phyloP scores from a whole-genome alignment of 176 grass and related monocot species.

The Echinochloa phyllopogon region DNA sequence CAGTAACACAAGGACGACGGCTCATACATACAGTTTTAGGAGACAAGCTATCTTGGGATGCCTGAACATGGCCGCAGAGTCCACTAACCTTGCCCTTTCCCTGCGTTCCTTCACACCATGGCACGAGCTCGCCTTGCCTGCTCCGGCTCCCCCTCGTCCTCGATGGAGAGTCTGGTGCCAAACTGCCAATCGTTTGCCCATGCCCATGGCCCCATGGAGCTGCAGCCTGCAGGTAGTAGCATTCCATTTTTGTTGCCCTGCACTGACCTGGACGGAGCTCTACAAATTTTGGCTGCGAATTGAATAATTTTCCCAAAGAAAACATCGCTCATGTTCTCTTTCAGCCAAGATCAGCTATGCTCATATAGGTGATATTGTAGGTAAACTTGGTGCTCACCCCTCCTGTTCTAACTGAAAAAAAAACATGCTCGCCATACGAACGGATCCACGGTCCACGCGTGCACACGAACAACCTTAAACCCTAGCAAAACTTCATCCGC shows the following conservation, averaged over 20 bases:
- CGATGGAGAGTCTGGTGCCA: background rate
- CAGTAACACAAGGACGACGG: background rate
- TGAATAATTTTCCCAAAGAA: background rate
- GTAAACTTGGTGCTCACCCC: background rate
- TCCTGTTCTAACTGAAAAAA: too few relatives aligned
- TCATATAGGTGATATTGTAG: background rate
- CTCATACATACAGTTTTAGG: background rate
- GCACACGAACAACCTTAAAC: background rate
- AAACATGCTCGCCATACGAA: background rate
- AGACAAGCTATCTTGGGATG: constrained; percentile 56
- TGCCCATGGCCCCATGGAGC: background rate
- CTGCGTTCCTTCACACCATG: background rate
- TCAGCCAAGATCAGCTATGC: background rate
- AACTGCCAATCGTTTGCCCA: background rate
- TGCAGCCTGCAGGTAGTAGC: background rate
- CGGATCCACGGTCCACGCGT: background rate
- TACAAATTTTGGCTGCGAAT: background rate
- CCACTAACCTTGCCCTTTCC: constrained; percentile 39
- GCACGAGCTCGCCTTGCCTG: background rate
- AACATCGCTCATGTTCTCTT: background rate
- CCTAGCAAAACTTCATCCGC: too few relatives aligned
- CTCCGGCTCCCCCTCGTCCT: background rate
- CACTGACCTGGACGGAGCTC: background rate
- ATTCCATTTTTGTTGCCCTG: background rate
- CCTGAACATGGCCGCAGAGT: constrained; percentile 38